Evolutionary conservation across 148 eudicot genomes (phyloP).

Genomic region (Simmondsia chinensis): DNA sequence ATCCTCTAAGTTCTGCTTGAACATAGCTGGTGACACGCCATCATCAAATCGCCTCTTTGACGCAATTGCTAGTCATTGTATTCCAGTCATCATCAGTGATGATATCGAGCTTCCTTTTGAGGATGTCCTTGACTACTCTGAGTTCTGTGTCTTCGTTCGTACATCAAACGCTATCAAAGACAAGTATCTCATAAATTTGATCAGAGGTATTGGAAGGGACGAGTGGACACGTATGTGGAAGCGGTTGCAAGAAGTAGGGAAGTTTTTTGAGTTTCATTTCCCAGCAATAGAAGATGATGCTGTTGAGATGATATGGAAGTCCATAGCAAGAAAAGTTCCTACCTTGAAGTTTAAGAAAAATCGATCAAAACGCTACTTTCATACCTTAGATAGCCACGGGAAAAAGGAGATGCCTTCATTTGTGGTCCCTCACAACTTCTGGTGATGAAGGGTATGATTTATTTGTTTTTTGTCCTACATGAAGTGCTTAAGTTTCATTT

Average conservation of each 20-base stretch:
- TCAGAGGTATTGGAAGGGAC: conserved; percentile 53
- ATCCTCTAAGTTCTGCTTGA: conserved; percentile 86
- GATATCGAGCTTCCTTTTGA: conserved; percentile 91
- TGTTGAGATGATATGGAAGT: conserved; percentile 86
- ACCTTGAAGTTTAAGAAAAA: conserved; percentile 43
- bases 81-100: conserved; percentile 88
- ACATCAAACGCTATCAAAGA: conserved; percentile 63
- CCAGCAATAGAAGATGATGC: conserved; percentile 79
- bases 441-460: too few relatives aligned
- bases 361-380: conserved; percentile 36
- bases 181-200: conserved; percentile 55
- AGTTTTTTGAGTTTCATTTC: conserved; percentile 56
- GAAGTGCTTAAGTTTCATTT: too few relatives aligned
- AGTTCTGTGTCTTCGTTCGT: conserved; percentile 75
- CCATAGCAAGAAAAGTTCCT: conserved; percentile 63
- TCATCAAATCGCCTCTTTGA: conserved; percentile 94
- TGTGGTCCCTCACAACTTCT: conserved; percentile 24
- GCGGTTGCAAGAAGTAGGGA: conserved; percentile 60
- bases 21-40: conserved; percentile 96
- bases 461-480: too few relatives aligned
- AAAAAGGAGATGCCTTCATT: conserved; percentile 16
- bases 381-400: background rate
- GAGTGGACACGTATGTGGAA: conserved; percentile 92
- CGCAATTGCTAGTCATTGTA: conserved; percentile 92
- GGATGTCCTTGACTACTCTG: conserved; percentile 73